Conservation (phyloP, 192 early-diverging fungal genomes). For the Coemansia sp. region DNA sequence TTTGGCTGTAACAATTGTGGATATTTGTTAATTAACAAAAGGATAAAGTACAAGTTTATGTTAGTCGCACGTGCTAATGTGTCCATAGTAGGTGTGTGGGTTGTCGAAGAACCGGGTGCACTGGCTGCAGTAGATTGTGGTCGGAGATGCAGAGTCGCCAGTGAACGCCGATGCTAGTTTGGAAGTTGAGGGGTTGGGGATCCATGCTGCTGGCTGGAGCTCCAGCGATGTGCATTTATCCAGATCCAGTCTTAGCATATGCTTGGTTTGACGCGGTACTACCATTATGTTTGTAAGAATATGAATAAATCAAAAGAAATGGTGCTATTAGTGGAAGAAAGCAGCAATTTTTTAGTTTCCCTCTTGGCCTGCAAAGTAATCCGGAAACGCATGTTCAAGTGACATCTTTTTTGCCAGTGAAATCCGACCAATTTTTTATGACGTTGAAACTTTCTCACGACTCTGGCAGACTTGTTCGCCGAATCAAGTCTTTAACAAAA, state of each 20-base stretch:
- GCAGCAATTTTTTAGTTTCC: background rate
- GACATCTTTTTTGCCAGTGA: no score
- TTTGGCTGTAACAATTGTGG: constrained; percentile 18
- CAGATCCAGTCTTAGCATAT: constrained; percentile 5
- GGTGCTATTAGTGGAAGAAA: background rate
- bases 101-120: constrained; percentile 30
- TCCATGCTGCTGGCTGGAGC: constrained; percentile 15
- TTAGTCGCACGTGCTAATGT: constrained; percentile 26
- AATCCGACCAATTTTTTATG: no score
- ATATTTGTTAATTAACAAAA: background rate
- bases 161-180: constrained; percentile 35
- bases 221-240: no score
- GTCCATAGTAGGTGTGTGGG: constrained; percentile 20
- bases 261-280: background rate
- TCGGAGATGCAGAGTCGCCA: background rate
- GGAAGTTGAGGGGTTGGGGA: constrained; percentile 36
- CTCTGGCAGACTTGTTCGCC: no score
- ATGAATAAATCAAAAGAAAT: background rate
- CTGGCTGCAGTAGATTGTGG: constrained; percentile 44
- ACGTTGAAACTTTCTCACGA: no score
- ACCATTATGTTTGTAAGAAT: background rate
- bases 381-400: no score
- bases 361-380: no score
- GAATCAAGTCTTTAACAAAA: no score
- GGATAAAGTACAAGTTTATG: background rate